Conservation (phyloP, 768 basidiomycete genomes). For the Mycena kentingensis region DNA sequence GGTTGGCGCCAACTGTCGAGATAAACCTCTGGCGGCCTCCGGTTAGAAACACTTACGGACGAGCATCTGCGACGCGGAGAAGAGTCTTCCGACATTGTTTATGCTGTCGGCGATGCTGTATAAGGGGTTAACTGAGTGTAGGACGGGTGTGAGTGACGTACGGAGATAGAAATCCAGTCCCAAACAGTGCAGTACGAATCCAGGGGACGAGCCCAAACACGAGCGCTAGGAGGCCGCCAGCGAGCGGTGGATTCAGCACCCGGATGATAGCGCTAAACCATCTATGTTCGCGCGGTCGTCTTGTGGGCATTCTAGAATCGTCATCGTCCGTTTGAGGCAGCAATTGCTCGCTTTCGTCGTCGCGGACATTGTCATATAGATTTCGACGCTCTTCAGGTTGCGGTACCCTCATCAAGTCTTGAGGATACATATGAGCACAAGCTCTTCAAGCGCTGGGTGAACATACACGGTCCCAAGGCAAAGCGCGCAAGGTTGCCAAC, state of each 20-base stretch:
- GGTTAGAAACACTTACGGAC: slow-evolving; percentile 6
- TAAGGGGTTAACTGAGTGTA: not conserved
- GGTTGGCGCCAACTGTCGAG: slow-evolving; percentile 14
- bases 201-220: slow-evolving; percentile 18
- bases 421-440: not conserved
- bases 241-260: slow-evolving; percentile 17
- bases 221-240: slow-evolving; percentile 16
- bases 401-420: slow-evolving; percentile 18
- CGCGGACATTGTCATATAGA: not conserved
- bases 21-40: not conserved
- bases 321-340: slow-evolving; percentile 2
- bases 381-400: slow-evolving; percentile 2
- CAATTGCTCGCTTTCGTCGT: slow-evolving; percentile 1
- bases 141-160: not conserved
- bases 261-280: not conserved
- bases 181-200: slow-evolving; percentile 20
- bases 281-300: not conserved
- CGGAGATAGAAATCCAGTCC: slow-evolving; percentile 20
- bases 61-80: slow-evolving; percentile 22
- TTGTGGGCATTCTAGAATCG: not conserved
- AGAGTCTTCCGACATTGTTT: slow-evolving; percentile 20
- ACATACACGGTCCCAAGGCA: slow-evolving; percentile 19
- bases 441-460: not conserved
- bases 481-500: slow-evolving; percentile 21
- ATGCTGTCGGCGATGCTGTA: slow-evolving; percentile 18